Evolutionary conservation across 768 basidiomycete species (phyloP), one percentile per base, ranked within the genome.

Genomic region (Roridomyces roridus): DNA sequence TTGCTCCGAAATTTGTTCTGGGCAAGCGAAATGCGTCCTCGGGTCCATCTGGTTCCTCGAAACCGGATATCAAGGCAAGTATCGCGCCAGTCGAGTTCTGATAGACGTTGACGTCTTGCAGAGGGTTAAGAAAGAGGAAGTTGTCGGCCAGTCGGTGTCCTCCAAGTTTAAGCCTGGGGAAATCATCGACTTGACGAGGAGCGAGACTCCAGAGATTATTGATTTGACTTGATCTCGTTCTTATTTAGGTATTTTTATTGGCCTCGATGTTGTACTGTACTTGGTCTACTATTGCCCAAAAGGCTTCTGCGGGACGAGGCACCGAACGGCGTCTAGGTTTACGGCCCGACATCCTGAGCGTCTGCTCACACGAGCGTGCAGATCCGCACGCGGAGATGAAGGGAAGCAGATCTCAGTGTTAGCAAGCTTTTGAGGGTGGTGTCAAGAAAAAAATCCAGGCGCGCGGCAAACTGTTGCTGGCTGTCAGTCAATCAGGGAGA

Each of bases 161-260:
- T n/a, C n/a, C n/a, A n/a, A n/a, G n/a, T 28, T 46, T 14, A 18
- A 23, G 9, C 44, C 49, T 23, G 50, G 60, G 17, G 60, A 57
- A 26, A 54, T 53, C 12, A 62, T 62, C 46, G 60, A 62, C 47
- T 31, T 62, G 41, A 62, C 60, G 23, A 46, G 51, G 46, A 53
- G 55, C 31, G 55, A 56, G 9, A 46, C 46, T 41, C 21, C 60
- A 42, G 60, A 54, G 47, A 26, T 62, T 54, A 62, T 62, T 42
- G 60, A 62, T 47, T 46, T 62, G 51, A 62, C 60, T 21, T 62
- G 44, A 47, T 20, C 42, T 46, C 44, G 41, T 39, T 37, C 26
- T 28, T 46, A 15, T 46, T 9, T 34, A 47, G 15, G n/a, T n/a
- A n/a, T n/a, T n/a, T n/a, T n/a, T n/a, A n/a, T n/a, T n/a, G n/a